These are phyloP conservation scores for Phellopilus nigrolimitatus DNA, from an alignment of 1,284 basidiomycete genomes.

Conservation along the genomic window DNA sequence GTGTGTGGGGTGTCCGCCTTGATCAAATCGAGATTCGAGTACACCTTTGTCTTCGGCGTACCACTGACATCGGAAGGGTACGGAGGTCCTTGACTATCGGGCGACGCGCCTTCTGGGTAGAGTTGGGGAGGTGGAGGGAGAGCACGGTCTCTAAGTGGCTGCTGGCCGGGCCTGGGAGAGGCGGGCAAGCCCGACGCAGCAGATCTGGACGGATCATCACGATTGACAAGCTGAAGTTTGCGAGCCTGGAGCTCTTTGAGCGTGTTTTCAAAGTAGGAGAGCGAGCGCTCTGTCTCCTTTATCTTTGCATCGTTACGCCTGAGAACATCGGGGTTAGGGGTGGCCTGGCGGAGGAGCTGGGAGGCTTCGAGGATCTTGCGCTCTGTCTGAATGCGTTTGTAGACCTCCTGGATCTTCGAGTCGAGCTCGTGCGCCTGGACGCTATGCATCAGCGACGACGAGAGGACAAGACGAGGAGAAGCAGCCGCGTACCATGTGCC, in stretches of 20 bases:
- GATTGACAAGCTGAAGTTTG: constrained; percentile 59
- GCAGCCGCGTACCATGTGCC: constrained; percentile 29
- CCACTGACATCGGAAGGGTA: constrained; percentile 36
- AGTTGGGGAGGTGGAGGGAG: constrained; percentile 44
- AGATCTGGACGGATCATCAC: constrained; percentile 51
- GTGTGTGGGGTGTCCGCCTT: constrained; percentile 97
- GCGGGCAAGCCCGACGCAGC: constrained; percentile 31
- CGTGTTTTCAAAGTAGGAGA: constrained; percentile 86
- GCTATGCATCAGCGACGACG: constrained; percentile 1
- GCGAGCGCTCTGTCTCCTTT: constrained; percentile 79
- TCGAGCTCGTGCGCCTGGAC: constrained; percentile 58
- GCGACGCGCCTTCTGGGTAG: constrained; percentile 39
- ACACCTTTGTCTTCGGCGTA: constrained; percentile 53
- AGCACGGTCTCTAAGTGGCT: constrained; percentile 31
- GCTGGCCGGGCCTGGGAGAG: constrained; percentile 25
- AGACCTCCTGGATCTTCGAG: constrained; percentile 89
- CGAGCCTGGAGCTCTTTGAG: constrained; percentile 78
- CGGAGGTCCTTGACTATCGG: constrained; percentile 34
- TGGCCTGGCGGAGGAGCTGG: constrained; percentile 75
- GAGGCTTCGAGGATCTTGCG: constrained; percentile 89
- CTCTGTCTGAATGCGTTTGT: constrained; percentile 87
- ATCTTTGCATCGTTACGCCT: constrained; percentile 82
- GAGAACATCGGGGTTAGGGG: constrained; percentile 83
- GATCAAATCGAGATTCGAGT: constrained; percentile 86
- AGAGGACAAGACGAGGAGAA: not conserved